Evolutionary conservation across 2,329 filamentous ascomycete species (phyloP).

Genomic region (Gremmenia infestans): DNA sequence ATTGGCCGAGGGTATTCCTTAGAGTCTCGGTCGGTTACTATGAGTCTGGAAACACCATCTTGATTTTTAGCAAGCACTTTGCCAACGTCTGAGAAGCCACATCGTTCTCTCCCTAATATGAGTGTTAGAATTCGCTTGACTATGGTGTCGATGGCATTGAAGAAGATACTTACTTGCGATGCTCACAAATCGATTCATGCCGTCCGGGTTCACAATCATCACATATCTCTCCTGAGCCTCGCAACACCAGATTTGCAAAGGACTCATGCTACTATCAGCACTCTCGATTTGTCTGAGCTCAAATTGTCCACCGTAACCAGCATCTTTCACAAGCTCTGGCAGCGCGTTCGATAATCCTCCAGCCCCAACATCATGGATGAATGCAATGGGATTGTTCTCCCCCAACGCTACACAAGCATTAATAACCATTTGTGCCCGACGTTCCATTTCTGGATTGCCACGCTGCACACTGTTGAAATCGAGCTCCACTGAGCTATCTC

Average conservation of each 20-base stretch:
- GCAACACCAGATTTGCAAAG: constrained; percentile 96
- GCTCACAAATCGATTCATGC: constrained; percentile 69
- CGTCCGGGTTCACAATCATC: constrained; percentile 74
- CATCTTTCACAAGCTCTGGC: constrained; percentile 87
- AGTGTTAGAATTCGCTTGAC: constrained; percentile 2
- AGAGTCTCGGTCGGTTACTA: constrained; percentile 78
- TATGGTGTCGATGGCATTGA: background rate
- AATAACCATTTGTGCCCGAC: constrained; percentile 96
- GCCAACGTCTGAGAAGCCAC: constrained; percentile 88
- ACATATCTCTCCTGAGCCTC: constrained; percentile 97
- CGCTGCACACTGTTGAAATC: constrained; percentile 97
- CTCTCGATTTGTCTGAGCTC: constrained; percentile 93
- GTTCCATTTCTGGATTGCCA: constrained; percentile 94
- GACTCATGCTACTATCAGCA: constrained; percentile 86
- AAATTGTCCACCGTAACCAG: constrained; percentile 83
- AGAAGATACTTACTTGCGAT: constrained; percentile 48
- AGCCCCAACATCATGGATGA: constrained; percentile 96
- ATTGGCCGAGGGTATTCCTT: constrained; percentile 72
- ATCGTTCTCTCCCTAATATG: constrained; percentile 68
- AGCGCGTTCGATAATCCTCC: constrained; percentile 80
- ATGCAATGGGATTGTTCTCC: constrained; percentile 80
- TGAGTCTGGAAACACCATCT: constrained; percentile 62
- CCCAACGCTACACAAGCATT: constrained; percentile 87
- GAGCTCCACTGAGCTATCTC: constrained; percentile 82
- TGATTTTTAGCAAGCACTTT: constrained; percentile 60